Evolutionary conservation across 768 basidiomycete genomes (phyloP).

Genomic region (Pleurotus cornucopiae): DNA sequence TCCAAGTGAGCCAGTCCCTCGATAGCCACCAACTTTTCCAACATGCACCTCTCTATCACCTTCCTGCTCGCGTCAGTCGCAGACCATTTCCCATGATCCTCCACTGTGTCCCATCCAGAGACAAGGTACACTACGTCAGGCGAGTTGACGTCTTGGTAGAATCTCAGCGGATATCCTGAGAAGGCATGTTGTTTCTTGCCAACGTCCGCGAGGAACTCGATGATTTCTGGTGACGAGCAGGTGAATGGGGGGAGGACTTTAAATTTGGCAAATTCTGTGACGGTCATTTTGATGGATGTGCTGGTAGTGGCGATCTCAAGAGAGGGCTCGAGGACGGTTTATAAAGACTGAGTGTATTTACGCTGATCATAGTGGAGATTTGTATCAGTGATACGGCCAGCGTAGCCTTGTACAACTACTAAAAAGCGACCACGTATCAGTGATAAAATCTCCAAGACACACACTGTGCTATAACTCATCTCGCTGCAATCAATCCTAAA

Average conservation of each 20-base stretch:
- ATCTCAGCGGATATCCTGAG: slow-evolving; percentile 38
- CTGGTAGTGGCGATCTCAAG: too few relatives aligned
- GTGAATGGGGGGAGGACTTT: slow-evolving; percentile 26
- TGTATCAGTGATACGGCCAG: too few relatives aligned
- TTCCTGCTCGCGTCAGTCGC: slow-evolving; percentile 33
- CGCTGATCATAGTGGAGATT: too few relatives aligned
- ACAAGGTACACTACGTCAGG: slow-evolving; percentile 29
- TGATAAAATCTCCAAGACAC: too few relatives aligned
- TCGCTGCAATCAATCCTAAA: too few relatives aligned
- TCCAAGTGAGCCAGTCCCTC: slow-evolving; percentile 33
- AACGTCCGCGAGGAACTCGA: slow-evolving; percentile 24
- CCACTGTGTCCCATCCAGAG: slow-evolving; percentile 40
- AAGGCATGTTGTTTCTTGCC: slow-evolving; percentile 32
- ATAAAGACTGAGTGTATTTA: too few relatives aligned
- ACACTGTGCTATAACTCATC: too few relatives aligned
- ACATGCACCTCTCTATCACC: slow-evolving; percentile 17
- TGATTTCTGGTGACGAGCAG: slow-evolving; percentile 23
- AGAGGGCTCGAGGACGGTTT: too few relatives aligned
- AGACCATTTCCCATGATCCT: slow-evolving; percentile 39
- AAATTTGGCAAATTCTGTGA: slow-evolving; percentile 40
- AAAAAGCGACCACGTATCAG: too few relatives aligned
- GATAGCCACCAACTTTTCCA: slow-evolving; percentile 21
- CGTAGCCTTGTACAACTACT: too few relatives aligned
- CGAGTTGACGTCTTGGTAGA: slow-evolving; percentile 25
- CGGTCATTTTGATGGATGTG: slow-evolving; percentile 25